phyloP scores from a whole-genome alignment of 2,329 filamentous ascomycete species.

The Hypomyces perniciosus region DNA sequence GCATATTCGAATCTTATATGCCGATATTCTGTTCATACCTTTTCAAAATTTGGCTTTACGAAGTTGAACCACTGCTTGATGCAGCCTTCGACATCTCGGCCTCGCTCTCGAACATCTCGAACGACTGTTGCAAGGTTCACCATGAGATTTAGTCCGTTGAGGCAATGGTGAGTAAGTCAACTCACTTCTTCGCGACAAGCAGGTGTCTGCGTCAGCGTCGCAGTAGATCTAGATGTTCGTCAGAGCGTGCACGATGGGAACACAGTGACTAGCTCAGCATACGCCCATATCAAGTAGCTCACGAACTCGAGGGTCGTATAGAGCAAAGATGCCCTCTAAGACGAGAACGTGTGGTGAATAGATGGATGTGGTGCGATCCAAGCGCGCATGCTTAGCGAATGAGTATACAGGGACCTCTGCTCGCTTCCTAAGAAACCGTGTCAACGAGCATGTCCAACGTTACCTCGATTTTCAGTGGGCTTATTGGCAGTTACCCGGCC shows the following conservation, averaged over 20 bases:
- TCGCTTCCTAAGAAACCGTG: conserved; percentile 54
- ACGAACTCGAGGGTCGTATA: conserved; percentile 80
- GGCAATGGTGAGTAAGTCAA: background rate
- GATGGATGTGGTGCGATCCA: conserved; percentile 75
- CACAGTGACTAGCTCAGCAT: conserved; percentile 17
- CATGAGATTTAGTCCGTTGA: background rate
- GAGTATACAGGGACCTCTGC: conserved; percentile 94
- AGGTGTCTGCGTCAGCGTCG: conserved; percentile 91
- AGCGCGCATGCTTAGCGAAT: conserved; percentile 81
- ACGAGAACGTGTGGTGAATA: conserved; percentile 97
- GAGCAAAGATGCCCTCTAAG: conserved; percentile 89
- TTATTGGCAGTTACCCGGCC: conserved; percentile 60
- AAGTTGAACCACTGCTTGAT: conserved; percentile 98
- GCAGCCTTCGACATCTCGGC: conserved; percentile 86
- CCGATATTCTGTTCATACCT: conserved; percentile 33
- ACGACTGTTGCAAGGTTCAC: conserved; percentile 48
- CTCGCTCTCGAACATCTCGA: conserved; percentile 83
- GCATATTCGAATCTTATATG: background rate
- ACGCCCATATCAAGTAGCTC: conserved; percentile 88
- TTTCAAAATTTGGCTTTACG: conserved; percentile 95
- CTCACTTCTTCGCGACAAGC: conserved; percentile 79
- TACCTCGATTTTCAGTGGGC: background rate
- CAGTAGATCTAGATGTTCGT: conserved; percentile 70
- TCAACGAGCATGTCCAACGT: conserved; percentile 9
- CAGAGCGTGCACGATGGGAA: background rate